Base-by-base conservation (phyloP, 352 stramenopile genomes). In the Peronospora farinosa region DNA sequence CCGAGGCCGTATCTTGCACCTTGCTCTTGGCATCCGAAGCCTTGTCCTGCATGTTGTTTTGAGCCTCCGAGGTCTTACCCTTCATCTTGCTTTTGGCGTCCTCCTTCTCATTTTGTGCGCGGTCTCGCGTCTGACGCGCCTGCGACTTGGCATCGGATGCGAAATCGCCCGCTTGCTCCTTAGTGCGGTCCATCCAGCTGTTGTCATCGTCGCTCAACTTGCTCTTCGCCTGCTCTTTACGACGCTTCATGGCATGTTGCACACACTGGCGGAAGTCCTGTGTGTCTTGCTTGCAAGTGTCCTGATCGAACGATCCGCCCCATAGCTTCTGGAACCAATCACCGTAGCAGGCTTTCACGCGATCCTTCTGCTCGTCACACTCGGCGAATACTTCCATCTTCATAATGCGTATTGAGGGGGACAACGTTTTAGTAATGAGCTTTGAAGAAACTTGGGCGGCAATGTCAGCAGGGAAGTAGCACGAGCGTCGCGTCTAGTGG, bases 301-400 rank as follows among this genome's bases (percentile, higher is more conserved):
- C 54, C 16, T 60, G 57, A 30, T 88, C 77, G 47, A 83, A 82
- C 10, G 68, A 74, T 32, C 80, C 80, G 23, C 65, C 65, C 74
- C 78, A 86, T 36, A 91, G 68, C 25, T 68, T 65, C 56, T 87
- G 73, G 67, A 91, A 91, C 80, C 80, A 91, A 57, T 83, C 77
- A 32, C 69, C 75, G 63, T 91, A 91, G 69, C 80, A 91, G 42
- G 67, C 70, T 59, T 86, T 86, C 28, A 88, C 80, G 40, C 77
- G 77, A 50, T 86, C 73, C 63, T 91, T 91, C 54, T 72, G 70
- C 63, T 86, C 75, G 17, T 73, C n/a, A n/a, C n/a, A 16, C 86
- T 77, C n/a, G 44, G 70, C 60, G 42, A 73, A 84, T 19, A 60
- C 54, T 36, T 65, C 54, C 57, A 69, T 72, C 33, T 54, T 66